These are phyloP conservation scores for Yamadazyma triangularis DNA, from an alignment of 1,139 yeast species.

Conservation along the genomic window DNA sequence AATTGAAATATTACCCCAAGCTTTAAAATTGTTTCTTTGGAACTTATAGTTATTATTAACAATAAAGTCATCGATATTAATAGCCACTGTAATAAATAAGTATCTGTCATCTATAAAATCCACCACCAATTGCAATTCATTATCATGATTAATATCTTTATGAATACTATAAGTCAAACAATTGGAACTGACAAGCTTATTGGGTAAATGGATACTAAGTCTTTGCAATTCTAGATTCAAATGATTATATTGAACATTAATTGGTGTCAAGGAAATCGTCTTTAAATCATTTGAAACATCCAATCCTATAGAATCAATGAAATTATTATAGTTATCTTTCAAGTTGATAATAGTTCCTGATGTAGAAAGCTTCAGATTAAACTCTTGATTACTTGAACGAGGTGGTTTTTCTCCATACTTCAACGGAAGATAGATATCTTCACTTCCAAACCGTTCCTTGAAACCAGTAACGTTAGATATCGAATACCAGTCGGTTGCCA, in stretches of 20 bases:
- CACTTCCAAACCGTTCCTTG: constrained; percentile 17
- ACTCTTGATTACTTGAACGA: constrained; percentile 18
- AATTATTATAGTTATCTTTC: constrained; percentile 8
- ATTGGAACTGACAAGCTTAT: constrained; percentile 23
- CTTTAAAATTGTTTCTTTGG: constrained; percentile 23
- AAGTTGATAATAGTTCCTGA: constrained; percentile 24
- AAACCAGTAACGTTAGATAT: constrained; percentile 25
- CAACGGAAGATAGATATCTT: constrained; percentile 26
- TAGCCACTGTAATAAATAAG: constrained; percentile 29
- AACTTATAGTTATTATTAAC: constrained; percentile 15
- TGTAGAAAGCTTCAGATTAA: constrained; percentile 18
- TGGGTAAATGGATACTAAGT: constrained; percentile 29
- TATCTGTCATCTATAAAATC: constrained; percentile 26
- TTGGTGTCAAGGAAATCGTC: constrained; percentile 29
- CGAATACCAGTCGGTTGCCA: no score
- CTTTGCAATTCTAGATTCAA: constrained; percentile 24
- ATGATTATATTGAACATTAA: constrained; percentile 17
- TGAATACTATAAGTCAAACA: constrained; percentile 16
- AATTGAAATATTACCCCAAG: constrained; percentile 62
- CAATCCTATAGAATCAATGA: constrained; percentile 22
- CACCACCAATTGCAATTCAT: constrained; percentile 16
- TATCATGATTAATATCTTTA: constrained; percentile 4
- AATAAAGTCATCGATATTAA: constrained; percentile 29
- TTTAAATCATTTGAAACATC: constrained; percentile 27
- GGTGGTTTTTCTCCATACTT: constrained; percentile 17